Evolutionary conservation across 805 yeast species (phyloP), one percentile per base, ranked within the genome.

Genomic region (Pichia ethanolica): DNA sequence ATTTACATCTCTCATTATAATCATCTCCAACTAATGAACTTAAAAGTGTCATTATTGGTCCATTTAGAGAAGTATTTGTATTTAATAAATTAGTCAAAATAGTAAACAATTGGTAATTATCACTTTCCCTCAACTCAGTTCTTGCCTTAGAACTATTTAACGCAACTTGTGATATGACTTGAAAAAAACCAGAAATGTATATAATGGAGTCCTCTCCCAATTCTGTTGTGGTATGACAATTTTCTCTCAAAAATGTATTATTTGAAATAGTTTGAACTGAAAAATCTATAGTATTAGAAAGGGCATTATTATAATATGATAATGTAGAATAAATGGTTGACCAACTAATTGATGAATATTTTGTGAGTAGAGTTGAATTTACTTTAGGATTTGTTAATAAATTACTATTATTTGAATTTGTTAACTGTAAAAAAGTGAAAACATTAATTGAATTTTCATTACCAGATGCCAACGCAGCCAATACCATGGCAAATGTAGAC

Each of bases 171-270:
- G 76, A 71, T 2, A 89, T 69, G 45, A 93, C 67, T 28, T 86
- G 81, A 50, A 89, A 70, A 56, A 86, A 81, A 0, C 96, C 86
- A 0, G 90, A 77, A 7, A 89, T 70, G 47, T 86, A 81, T 7
- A 88, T 74, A 7, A 87, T 68, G 0, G 90, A 84, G 61, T 89
- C 97, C 55, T 88, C 95, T 35, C 86, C 85, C 34, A 89, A 69
- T 46, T 83, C 88, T 10, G 75, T 73, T 35, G 73, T 75, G 4
- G 57, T 48, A 26, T 44, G 41, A n/a, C 48, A 47, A 26, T 45
- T 46, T 5, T 44, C 14, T 28, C 44, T 49, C 7, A 35, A 28
- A 3, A 40, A 37, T 39, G 43, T 47, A 27, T 30, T 42, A 42
- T 33, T 45, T 42, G 26, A 51, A 32, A 35, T 30, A 28, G 28